Base-by-base conservation (phyloP, 2,329 filamentous ascomycete genomes). In the Nannizziopsis barbatae region DNA sequence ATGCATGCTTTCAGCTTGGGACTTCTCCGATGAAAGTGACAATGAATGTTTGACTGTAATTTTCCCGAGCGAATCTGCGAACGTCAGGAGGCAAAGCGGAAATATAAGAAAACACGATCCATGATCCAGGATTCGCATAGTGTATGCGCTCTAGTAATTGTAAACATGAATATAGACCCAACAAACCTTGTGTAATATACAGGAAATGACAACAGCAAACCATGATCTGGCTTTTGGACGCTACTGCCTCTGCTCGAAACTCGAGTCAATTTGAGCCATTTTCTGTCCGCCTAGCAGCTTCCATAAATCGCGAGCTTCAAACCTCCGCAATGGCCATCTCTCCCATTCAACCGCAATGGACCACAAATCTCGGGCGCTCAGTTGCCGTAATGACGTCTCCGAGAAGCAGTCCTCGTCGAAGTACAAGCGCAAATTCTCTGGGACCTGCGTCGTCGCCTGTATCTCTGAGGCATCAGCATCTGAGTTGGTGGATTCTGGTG, bases 331-430 rank as follows among this genome's bases (percentile, higher is more conserved):
- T 3, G 61, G 55, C 45, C 58, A 57, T 6, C 58, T 55, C 18
- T 66, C 56, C 50, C 67, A 71, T 45, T 66, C 64, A 10, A 65
- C 14, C 5, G 60, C 54, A 20, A 70, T 54, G 31, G 65, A 65
- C 60, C 64, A 61, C 12, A 69, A 27, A 2, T 62, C 60, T 1
- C 51, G 48, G 2, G 55, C 38, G 0, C 65, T 59, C 1, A 71
- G 47, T 8, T 48, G 47, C 2, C 65, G 62, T 1, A 63, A 5
- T 53, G 57, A 8, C 55, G 54, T 49, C 56, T 62, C 31, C 57
- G 57, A 32, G 12, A 56, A 47, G 41, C 53, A 55, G 18, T 53
- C 49, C 7, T 53, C 50, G n/a, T 46, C 49, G 40, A 47, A 55
- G 30, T 46, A 42, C 2, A 51, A 40, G 30, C 46, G 44, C 22